A percentile compares a stretch with the other conserved stretches of the same genome.
Conservation (phyloP, 139 green algal species). For the Chlamydomonas sp. region DNA sequence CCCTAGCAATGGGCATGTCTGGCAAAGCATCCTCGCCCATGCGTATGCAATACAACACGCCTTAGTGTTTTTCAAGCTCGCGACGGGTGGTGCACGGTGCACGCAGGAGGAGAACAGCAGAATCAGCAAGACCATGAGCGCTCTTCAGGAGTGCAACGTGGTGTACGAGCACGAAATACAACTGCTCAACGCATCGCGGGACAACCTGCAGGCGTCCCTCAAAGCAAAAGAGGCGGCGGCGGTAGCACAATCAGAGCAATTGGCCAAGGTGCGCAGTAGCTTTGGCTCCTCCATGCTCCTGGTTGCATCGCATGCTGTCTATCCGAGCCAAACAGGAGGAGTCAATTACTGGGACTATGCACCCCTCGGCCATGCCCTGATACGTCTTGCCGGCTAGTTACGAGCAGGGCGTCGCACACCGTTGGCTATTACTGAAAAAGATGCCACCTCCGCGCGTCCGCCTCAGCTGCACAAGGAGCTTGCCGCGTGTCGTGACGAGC, state of each 20-base stretch:
- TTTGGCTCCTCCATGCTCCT: background rate
- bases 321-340: background rate
- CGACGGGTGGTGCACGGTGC: background rate
- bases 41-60: background rate
- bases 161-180: slow-evolving; percentile 10
- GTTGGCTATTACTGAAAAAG: no score
- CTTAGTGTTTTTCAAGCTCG: background rate
- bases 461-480: slow-evolving; percentile 28
- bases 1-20: no score
- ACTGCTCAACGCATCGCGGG: background rate
- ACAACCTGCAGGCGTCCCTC: slow-evolving; percentile 4
- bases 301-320: background rate
- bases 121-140: background rate
- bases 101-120: slow-evolving; percentile 3
- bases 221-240: background rate
- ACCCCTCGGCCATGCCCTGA: no score
- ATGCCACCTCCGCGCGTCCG: background rate
- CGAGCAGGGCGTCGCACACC: no score
- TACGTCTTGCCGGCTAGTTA: no score
- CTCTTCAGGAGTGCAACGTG: background rate
- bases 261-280: slow-evolving; percentile 10
- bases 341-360: no score
- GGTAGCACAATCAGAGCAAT: slow-evolving; percentile 10
- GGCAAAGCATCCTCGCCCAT: no score
- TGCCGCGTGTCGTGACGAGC: slow-evolving; percentile 1